phyloP scores from a whole-genome alignment of 257 asterid species.

The Plantago elongata region DNA sequence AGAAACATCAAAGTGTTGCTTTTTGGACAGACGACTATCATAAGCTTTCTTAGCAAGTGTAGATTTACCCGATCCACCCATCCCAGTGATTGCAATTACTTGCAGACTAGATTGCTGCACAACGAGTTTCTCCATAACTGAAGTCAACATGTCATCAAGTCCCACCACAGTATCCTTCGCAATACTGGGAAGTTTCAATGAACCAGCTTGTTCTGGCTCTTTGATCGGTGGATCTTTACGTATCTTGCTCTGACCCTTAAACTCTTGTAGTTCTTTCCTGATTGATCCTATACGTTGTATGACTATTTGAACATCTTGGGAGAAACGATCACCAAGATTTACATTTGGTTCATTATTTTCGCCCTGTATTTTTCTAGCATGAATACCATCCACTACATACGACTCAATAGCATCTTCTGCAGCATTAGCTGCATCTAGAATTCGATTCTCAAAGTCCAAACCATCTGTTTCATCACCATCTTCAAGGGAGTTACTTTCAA shows the following conservation, averaged over 20 bases:
- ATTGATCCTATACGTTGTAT: not conserved
- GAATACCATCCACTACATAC: not conserved
- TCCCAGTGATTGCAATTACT: conserved; percentile 5
- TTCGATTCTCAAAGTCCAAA: conserved; percentile 2
- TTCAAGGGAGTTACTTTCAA: not conserved
- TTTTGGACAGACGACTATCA: not conserved
- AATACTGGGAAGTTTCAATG: not conserved
- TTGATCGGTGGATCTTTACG: not conserved
- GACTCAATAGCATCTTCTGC: not conserved
- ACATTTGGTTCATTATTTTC: not conserved
- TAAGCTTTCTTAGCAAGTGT: conserved; percentile 4
- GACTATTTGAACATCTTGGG: not conserved
- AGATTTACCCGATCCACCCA: conserved; percentile 5
- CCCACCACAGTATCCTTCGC: conserved; percentile 1
- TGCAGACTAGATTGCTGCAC: not conserved
- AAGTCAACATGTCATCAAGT: not conserved
- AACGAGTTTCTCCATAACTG: not conserved
- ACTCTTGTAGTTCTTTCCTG: not conserved
- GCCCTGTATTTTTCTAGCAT: not conserved
- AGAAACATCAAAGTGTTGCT: not conserved
- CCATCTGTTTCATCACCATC: not conserved
- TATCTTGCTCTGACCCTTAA: not conserved
- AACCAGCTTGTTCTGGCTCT: not conserved
- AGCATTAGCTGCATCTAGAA: not conserved
- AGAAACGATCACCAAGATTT: not conserved